A percentile compares a stretch with the other conserved stretches of the same genome.
These are phyloP conservation scores for Hypoxylon rickii DNA, from an alignment of 495 filamentous ascomycete species.

Conservation along the genomic window DNA sequence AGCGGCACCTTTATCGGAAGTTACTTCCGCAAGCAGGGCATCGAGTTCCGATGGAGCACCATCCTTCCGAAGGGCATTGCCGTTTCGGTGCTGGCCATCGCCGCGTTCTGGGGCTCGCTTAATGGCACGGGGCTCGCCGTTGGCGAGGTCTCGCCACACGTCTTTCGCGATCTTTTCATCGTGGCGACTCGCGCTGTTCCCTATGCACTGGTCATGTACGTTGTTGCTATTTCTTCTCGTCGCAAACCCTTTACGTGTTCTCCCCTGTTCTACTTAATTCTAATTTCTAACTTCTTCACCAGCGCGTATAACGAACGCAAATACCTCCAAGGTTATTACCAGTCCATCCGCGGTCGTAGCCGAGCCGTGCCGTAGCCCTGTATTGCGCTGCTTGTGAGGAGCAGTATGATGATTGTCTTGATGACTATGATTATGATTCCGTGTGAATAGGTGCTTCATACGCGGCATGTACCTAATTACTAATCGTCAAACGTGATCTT, in stretches of 20 bases:
- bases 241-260: slow-evolving; percentile 4
- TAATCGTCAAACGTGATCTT: slow-evolving; percentile 92
- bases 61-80: slow-evolving; percentile 23
- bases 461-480: background rate
- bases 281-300: slow-evolving; percentile 23
- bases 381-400: too few species aligned
- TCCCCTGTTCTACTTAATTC: slow-evolving; percentile 15
- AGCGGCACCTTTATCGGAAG: slow-evolving; percentile 69
- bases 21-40: slow-evolving; percentile 59
- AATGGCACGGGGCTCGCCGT: slow-evolving; percentile 41
- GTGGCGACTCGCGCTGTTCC: slow-evolving; percentile 55
- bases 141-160: slow-evolving; percentile 38
- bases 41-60: slow-evolving; percentile 35
- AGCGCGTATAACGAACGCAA: slow-evolving; percentile 65
- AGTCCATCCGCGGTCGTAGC: slow-evolving; percentile 40
- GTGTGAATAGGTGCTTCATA: background rate
- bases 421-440: too few species aligned
- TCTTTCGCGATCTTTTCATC: slow-evolving; percentile 53
- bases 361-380: slow-evolving; percentile 16
- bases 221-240: slow-evolving; percentile 27
- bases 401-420: too few species aligned
- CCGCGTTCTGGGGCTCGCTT: slow-evolving; percentile 32
- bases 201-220: slow-evolving; percentile 66
- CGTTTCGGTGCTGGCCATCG: slow-evolving; percentile 20
- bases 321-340: slow-evolving; percentile 59